Base-by-base conservation (phyloP, 495 filamentous ascomycete genomes). In the Monascus purpureus region DNA sequence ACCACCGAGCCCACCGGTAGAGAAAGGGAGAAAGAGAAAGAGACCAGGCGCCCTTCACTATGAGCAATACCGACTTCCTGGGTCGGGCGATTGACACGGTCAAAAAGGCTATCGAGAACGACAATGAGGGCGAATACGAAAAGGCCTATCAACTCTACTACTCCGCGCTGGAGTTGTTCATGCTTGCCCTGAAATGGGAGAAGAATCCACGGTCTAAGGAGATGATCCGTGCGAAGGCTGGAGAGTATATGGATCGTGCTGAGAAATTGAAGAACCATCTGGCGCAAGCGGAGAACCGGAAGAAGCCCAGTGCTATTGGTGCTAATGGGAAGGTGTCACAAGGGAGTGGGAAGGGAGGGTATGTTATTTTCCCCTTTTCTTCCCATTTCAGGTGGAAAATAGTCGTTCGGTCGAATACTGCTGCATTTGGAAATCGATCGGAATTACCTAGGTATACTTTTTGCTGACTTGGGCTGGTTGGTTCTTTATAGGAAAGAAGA, bases 61-160 rank as follows among this genome's bases (percentile, higher is more conserved):
- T 97, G 90, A 93, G 85, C 43, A 92, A 94, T 53, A 92, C 85
- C 48, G 87, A 96, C 59, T 99, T 96, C 47, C 71, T 96, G 41
- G 84, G 83, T 49, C 80, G 87, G 45, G 90, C 90, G 31, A 95
- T 99, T 65, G 81, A 85, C 42, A 74, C 77, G 44, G 92, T 96
- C 40, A 92, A 93, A 61, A 87, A 87, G 57, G 90, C 90, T 45
- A 94, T 99, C 65, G 87, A 94, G 56, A 70, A 77, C 47, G 90
- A 99, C 68, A 93, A 84, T 37, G 76, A 80, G n/a, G 81, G 80
- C 40, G 81, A 96, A 43, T 99, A 96, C 57, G 84, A 95, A 41
- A 83, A 90, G 52, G 90, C 90, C 31, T 95, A 93, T 61, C 81
- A 93, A 47, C 61, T 73, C 31, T 99, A 99, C 71, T 93, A 93